A percentile compares a stretch with the other conserved stretches of the same genome.
These are phyloP conservation scores for Backusella macrospora DNA, from an alignment of 192 early-diverging fungal genomes.

Conservation along the genomic window DNA sequence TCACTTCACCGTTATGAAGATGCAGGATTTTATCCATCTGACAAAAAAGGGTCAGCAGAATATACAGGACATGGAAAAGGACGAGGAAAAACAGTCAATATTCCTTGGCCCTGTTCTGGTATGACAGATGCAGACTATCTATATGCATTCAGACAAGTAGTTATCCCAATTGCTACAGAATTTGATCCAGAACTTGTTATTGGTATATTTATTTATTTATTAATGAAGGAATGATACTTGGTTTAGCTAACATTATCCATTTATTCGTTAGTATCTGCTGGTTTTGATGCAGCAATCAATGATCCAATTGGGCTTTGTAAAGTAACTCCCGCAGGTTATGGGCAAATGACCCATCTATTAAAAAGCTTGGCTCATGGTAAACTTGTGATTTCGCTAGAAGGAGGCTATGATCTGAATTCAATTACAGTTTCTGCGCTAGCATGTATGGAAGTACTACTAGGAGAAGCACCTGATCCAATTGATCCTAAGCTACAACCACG, in stretches of 20 bases:
- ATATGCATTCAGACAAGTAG: constrained; percentile 73
- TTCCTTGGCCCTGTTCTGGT: constrained; percentile 79
- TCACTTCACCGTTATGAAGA: constrained; percentile 88
- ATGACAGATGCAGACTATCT: constrained; percentile 89
- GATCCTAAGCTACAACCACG: constrained; percentile 42
- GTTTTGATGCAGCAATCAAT: constrained; percentile 87
- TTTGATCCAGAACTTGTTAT: constrained; percentile 84
- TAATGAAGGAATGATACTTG: not conserved
- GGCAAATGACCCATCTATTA: constrained; percentile 86
- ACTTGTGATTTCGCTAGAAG: constrained; percentile 80
- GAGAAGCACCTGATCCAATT: constrained; percentile 53
- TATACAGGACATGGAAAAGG: constrained; percentile 60
- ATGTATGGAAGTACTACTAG: constrained; percentile 74
- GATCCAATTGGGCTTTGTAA: constrained; percentile 85
- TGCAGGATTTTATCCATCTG: constrained; percentile 77
- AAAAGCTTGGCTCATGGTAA: constrained; percentile 68
- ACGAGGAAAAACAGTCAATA: constrained; percentile 79
- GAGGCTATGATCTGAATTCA: constrained; percentile 85
- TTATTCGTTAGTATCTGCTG: constrained; percentile 68
- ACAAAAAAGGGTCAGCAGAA: constrained; percentile 55
- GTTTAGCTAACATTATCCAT: not conserved
- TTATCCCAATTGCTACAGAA: constrained; percentile 84
- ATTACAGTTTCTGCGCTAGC: constrained; percentile 75
- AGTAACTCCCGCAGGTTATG: constrained; percentile 81
- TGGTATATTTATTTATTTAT: constrained; percentile 30